These are phyloP conservation scores for Periconia digitata DNA, from an alignment of 2,329 filamentous ascomycete genomes.

Conservation along the genomic window DNA sequence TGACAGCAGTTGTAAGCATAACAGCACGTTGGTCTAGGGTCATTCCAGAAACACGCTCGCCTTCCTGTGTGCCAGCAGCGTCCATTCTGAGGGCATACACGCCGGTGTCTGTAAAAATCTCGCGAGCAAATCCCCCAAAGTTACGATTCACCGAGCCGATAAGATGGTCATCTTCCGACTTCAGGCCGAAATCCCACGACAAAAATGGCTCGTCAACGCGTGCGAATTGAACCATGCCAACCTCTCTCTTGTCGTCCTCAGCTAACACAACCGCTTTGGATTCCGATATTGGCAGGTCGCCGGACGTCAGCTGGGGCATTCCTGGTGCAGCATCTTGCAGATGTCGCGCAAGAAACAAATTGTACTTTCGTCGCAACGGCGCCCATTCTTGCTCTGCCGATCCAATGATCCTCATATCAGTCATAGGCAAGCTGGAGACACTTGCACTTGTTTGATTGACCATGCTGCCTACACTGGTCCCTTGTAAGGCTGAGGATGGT, in stretches of 20 bases:
- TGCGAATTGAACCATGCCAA: conserved; percentile 62
- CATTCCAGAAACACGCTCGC: conserved; percentile 51
- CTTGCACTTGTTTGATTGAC: conserved; percentile 50
- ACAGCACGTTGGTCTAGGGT: conserved; percentile 66
- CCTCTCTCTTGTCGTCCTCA: conserved; percentile 37
- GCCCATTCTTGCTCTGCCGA: conserved; percentile 67
- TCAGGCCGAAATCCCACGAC: conserved; percentile 66
- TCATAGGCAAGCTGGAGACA: conserved; percentile 56
- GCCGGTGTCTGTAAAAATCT: conserved; percentile 67
- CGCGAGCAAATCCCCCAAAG: conserved; percentile 63
- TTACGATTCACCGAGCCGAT: conserved; percentile 66
- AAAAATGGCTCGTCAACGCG: conserved; percentile 64
- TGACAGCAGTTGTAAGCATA: conserved; percentile 67
- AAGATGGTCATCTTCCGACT: conserved; percentile 51
- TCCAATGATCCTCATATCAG: conserved; percentile 64
- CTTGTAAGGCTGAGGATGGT: conserved; percentile 48
- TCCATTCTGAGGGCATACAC: conserved; percentile 68
- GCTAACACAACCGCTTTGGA: conserved; percentile 50
- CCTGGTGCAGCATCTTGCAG: conserved; percentile 41
- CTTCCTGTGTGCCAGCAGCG: conserved; percentile 50
- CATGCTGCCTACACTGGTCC: conserved; percentile 46
- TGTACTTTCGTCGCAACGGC: conserved; percentile 63
- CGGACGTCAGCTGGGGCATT: conserved; percentile 45
- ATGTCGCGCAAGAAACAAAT: conserved; percentile 61
- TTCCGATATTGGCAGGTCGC: conserved; percentile 52